phyloP scores from a whole-genome alignment of 1,284 basidiomycete species.

The Ustilago crameri region DNA sequence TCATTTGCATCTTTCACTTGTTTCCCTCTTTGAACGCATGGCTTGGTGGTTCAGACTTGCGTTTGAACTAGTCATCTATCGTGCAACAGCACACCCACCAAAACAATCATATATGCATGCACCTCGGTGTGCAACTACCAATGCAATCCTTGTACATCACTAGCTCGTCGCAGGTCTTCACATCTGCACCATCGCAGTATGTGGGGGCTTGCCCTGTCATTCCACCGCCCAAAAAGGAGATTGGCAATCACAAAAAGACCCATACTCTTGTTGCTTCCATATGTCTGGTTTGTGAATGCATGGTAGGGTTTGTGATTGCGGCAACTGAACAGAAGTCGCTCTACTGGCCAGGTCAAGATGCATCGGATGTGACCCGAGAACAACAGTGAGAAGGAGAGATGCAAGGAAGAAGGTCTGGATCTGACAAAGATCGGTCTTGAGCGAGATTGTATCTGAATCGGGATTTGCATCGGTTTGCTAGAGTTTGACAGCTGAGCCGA shows the following conservation, averaged over 20 bases:
- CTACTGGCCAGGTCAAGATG: too few relatives aligned
- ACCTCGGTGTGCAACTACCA: conserved; percentile 16
- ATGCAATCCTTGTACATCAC: conserved; percentile 44
- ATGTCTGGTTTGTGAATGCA: not conserved
- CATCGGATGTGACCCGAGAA: too few relatives aligned
- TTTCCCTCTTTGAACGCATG: conserved; percentile 10
- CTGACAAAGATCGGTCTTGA: too few relatives aligned
- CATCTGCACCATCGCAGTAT: not conserved
- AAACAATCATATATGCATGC: conserved; percentile 30
- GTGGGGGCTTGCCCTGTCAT: conserved; percentile 11
- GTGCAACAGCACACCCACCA: conserved; percentile 17
- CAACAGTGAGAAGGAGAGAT: too few relatives aligned
- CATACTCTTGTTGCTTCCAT: conserved; percentile 32
- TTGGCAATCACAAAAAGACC: conserved; percentile 34
- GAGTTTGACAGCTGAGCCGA: too few relatives aligned
- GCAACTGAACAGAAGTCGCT: too few relatives aligned
- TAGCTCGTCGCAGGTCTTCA: conserved; percentile 6
- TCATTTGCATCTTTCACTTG: conserved; percentile 27
- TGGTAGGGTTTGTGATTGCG: too few relatives aligned
- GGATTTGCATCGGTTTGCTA: too few relatives aligned
- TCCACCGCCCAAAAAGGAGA: conserved; percentile 25
- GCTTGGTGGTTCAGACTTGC: conserved; percentile 42
- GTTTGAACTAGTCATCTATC: conserved; percentile 1
- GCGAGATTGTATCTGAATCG: too few relatives aligned
- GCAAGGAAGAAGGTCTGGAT: too few relatives aligned